Base-by-base conservation (phyloP, 2,329 filamentous ascomycete species). In the Sarocladiaceae sp. region DNA sequence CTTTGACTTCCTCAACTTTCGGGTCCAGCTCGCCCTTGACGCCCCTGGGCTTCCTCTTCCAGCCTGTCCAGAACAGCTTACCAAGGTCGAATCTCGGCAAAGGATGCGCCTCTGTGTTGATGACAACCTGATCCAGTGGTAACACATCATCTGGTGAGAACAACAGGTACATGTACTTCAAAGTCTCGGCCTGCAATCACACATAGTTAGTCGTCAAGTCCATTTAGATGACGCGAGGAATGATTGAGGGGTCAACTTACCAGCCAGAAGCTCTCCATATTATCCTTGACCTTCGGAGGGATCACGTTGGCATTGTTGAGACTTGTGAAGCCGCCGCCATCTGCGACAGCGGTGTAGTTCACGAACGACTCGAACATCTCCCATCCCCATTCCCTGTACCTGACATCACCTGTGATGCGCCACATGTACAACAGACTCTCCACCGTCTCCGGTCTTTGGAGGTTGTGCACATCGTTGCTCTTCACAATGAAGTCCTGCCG, bases 211-310 rank as follows among this genome's bases (percentile, higher is more conserved):
- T 20, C 15, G 29, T 15, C 31, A 20, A 6, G 25, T 25, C 28
- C n/a, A n/a, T n/a, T n/a, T n/a, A n/a, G n/a, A n/a, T n/a, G n/a
- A n/a, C n/a, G n/a, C n/a, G n/a, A n/a, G n/a, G n/a, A n/a, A n/a
- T n/a, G n/a, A n/a, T n/a, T n/a, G n/a, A n/a, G n/a, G n/a, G 22
- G 25, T 12, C 22, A 20, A 74, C 86, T 73, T 72, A 90, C 87
- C 76, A 99, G 81, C 94, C 94, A 99, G 72, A 97, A 97, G 66
- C 90, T 95, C 73, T 99, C 94, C 93, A 99, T 97, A 61, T 97
- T 97, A 69, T 99, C 93, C 55, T 83, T 78, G 42, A 76, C 73
- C 13, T 74, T 68, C 0, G 90, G 83, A 18, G 92, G 91, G 10
- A 94, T 70, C 4, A 71, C 70, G 58, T 86, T 84, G 23, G 91